Base-by-base conservation (phyloP, 2,329 filamentous ascomycete genomes). In the Leptographium lundbergii region DNA sequence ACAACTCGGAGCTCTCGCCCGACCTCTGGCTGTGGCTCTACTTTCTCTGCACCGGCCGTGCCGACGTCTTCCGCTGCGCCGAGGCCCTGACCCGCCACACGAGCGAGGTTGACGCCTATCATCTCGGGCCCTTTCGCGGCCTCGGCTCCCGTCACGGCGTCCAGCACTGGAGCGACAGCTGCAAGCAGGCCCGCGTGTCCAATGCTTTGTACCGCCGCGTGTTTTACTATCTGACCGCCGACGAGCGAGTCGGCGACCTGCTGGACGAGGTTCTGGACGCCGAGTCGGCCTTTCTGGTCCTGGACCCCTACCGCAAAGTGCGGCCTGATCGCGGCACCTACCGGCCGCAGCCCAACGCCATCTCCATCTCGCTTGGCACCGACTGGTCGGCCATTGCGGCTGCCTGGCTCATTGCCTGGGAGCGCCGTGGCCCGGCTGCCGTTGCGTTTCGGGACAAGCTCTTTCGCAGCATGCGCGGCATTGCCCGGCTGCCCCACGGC, bases 21-120 rank as follows among this genome's bases (percentile, higher is more conserved):
- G 81, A 85, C 63, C 68, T 85, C 2, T 85, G 79, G 70, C 77
- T 85, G 64, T 85, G 82, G 82, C 76, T 75, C 4, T 80, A 82
- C 60, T 86, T 85, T 69, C 73, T 85, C 2, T 77, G 78, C 11
- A 85, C 81, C 0, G 81, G 81, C 0, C 72, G 78, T 2, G 74
- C 75, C 3, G 80, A 82, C 57, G 76, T 82, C 0, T 86, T 79
- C 64, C 74, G 78, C 0, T 76, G 85, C 54, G 81, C 81, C 0
- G 81, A 85, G 65, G 77, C 80, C 0, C 69, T 82, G 57, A 78
- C 79, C 0, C 73, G 81, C 1, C 82, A 85, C 58, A 81, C 80
- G 0, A 76, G 78, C 0, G 82, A 86, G 59, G 81, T 85, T 0
- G 82, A 86, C 61, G 77, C 81, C 0, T 85, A 86, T 63, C 82